Conservation (phyloP, 305 asterid species). For the Rubia peregrina region DNA sequence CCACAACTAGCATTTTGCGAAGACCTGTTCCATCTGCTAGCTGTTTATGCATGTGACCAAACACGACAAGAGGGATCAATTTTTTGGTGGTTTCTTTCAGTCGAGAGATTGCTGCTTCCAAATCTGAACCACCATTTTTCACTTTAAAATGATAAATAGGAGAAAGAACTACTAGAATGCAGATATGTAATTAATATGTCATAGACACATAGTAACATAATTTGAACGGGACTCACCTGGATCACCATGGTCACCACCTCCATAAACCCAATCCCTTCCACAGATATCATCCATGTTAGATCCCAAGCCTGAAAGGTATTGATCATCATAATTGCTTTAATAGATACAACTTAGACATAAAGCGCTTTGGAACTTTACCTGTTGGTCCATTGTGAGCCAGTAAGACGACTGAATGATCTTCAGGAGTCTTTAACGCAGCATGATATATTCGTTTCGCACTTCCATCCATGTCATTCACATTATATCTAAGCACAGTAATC, state of each 20-base stretch:
- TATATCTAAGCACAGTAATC: constrained; percentile 46
- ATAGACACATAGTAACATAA: neutral
- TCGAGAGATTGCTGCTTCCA: constrained; percentile 54
- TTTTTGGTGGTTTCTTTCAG: constrained; percentile 43
- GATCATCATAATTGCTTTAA: constrained; percentile 12
- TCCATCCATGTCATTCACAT: constrained; percentile 52
- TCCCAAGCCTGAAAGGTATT: constrained; percentile 56
- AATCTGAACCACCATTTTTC: constrained; percentile 42
- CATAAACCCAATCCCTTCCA: constrained; percentile 65
- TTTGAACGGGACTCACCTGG: constrained; percentile 44
- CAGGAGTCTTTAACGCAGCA: constrained; percentile 60
- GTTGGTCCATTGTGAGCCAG: constrained; percentile 97
- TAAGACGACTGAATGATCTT: constrained; percentile 57
- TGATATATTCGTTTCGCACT: constrained; percentile 62
- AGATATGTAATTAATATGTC: neutral
- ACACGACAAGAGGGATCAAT: constrained; percentile 62
- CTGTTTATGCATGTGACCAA: constrained; percentile 89
- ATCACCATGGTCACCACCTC: constrained; percentile 89
- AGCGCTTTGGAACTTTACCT: constrained; percentile 31
- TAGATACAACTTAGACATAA: neutral
- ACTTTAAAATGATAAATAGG: neutral
- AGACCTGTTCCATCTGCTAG: constrained; percentile 56
- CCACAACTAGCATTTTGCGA: constrained; percentile 75
- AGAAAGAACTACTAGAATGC: neutral
- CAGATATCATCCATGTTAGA: constrained; percentile 67